phyloP scores from a whole-genome alignment of 2,329 filamentous ascomycete genomes.

The Diplodia corticola region DNA sequence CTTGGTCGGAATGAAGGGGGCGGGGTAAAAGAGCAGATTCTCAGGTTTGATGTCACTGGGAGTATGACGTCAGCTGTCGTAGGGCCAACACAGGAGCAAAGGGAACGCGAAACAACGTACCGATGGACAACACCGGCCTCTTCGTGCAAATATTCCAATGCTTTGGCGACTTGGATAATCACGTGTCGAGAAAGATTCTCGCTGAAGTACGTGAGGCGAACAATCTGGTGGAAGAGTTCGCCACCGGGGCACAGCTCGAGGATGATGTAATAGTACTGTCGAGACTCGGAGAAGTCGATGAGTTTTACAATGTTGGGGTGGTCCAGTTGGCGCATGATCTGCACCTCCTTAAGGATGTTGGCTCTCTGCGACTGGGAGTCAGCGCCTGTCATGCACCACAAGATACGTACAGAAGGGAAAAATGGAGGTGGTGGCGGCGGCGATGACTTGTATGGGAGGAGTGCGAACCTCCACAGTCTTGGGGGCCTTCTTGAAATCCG shows the following conservation, averaged over 20 bases:
- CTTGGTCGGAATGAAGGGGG: slow-evolving; percentile 76
- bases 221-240: slow-evolving; percentile 97
- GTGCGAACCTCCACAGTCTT: slow-evolving; percentile 93
- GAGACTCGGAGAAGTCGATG: slow-evolving; percentile 88
- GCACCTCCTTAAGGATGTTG: slow-evolving; percentile 97
- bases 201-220: slow-evolving; percentile 96
- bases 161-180: slow-evolving; percentile 91
- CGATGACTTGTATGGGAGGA: slow-evolving; percentile 25
- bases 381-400: slow-evolving; percentile 35
- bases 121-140: slow-evolving; percentile 94
- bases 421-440: slow-evolving; percentile 32
- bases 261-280: slow-evolving; percentile 96
- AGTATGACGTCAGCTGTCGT: slow-evolving; percentile 40
- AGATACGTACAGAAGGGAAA: slow-evolving; percentile 23
- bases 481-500: slow-evolving; percentile 83
- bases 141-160: slow-evolving; percentile 90
- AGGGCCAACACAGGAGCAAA: background rate
- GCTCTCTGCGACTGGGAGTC: slow-evolving; percentile 67
- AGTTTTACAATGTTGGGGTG: slow-evolving; percentile 96
- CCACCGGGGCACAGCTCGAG: slow-evolving; percentile 93
- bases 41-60: slow-evolving; percentile 95
- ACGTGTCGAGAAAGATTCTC: slow-evolving; percentile 93
- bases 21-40: slow-evolving; percentile 90
- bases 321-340: slow-evolving; percentile 96
- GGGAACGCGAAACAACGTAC: slow-evolving; percentile 55